Conservation (phyloP, 345 rosid species). For the Citrus sp. region DNA sequence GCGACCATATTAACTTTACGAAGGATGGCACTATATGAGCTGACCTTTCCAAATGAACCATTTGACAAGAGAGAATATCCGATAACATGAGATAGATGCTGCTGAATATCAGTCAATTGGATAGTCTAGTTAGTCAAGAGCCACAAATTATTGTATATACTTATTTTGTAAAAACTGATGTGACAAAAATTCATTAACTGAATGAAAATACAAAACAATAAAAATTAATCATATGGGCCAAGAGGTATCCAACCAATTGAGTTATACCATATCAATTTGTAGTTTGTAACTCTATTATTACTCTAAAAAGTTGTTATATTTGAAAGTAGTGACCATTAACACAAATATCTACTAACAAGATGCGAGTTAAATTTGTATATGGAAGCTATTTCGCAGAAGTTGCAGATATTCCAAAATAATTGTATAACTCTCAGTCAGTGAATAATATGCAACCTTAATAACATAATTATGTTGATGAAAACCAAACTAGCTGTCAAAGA, state of each 20-base stretch:
- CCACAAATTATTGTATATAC: no score
- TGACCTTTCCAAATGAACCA: background rate
- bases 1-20: background rate
- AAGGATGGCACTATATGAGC: background rate
- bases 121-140: background rate
- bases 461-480: background rate
- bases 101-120: background rate
- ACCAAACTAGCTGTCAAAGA: background rate
- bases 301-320: background rate
- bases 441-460: background rate
- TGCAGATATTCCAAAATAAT: constrained; percentile 1
- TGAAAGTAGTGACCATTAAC: background rate
- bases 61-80: background rate
- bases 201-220: no score
- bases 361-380: background rate
- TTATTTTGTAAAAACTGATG: no score
- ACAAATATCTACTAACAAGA: background rate
- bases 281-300: no score
- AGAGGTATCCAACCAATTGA: no score
- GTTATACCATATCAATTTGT: no score
- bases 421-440: background rate
- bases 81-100: background rate
- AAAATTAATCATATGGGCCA: no score
- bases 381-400: background rate
- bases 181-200: no score